These are phyloP conservation scores for Penicillium crystallinum DNA, from an alignment of 495 filamentous ascomycete genomes.

Conservation along the genomic window DNA sequence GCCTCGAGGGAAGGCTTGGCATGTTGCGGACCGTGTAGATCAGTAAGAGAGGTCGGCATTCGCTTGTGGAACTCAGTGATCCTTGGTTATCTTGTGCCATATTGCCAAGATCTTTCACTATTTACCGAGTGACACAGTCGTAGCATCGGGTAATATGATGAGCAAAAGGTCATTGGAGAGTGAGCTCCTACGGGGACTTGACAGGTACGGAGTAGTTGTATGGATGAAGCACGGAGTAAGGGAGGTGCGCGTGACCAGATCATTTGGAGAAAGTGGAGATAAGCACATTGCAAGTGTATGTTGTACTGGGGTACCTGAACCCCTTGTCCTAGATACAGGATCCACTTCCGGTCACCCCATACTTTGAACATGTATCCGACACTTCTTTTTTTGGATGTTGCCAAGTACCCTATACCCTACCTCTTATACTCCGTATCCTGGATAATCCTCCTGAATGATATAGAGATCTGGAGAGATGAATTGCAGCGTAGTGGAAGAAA, in stretches of 20 bases:
- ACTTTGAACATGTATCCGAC: not conserved
- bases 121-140: not conserved
- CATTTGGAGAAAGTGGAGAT: conserved; percentile 9
- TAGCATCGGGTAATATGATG: not conserved
- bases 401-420: not conserved
- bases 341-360: conserved; percentile 4
- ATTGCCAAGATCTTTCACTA: not conserved
- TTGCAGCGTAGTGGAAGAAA: too few relatives aligned
- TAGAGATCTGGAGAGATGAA: too few relatives aligned
- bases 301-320: conserved; percentile 2
- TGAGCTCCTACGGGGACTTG: too few relatives aligned
- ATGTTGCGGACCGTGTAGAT: conserved; percentile 5
- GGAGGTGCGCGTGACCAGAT: conserved; percentile 38
- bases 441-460: too few relatives aligned
- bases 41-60: conserved; percentile 1
- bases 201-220: too few relatives aligned
- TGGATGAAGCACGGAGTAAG: too few relatives aligned
- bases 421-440: too few relatives aligned
- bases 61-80: conserved; percentile 8
- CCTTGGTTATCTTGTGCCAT: conserved; percentile 12
- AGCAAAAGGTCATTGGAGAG: not conserved
- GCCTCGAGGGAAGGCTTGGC: conserved; percentile 4
- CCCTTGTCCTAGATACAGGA: not conserved
- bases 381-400: not conserved
- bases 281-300: not conserved